phyloP scores from a whole-genome alignment of 306 rosid genomes.

The Rosa chinensis region DNA sequence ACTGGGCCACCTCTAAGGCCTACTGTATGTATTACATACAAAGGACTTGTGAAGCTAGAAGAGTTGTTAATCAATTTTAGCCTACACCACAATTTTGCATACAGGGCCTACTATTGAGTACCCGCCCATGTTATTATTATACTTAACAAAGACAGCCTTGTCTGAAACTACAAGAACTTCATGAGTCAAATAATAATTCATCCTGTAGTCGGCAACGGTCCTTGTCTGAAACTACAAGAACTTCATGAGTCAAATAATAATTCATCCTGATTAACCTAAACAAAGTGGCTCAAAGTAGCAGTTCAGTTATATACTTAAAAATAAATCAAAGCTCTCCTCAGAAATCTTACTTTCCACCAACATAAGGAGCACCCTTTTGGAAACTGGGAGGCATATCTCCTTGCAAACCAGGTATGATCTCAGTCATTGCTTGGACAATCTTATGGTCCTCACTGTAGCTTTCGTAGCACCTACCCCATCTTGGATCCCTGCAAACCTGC shows the following conservation, averaged over 20 bases:
- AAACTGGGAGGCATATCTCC: constrained; percentile 71
- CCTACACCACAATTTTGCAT: neutral
- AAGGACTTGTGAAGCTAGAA: neutral
- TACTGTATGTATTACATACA: neutral
- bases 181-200: neutral
- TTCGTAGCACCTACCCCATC: constrained; percentile 99
- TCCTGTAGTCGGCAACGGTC: constrained; percentile 1
- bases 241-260: neutral
- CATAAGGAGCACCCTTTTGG: constrained; percentile 74
- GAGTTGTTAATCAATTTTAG: neutral
- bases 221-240: neutral
- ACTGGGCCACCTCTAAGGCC: constrained; percentile 4
- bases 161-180: neutral
- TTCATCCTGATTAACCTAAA: neutral
- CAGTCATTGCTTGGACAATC: constrained; percentile 82
- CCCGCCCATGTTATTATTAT: constrained; percentile 10
- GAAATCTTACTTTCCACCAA: constrained; percentile 83
- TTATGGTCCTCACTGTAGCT: constrained; percentile 88
- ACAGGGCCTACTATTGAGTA: neutral
- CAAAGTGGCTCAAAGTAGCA: neutral
- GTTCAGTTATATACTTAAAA: neutral
- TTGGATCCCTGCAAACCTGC: constrained; percentile 97
- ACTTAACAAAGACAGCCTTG: neutral
- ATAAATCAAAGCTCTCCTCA: neutral
- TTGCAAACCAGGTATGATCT: constrained; percentile 94